These are phyloP conservation scores for Stereocaulon alpinum DNA, from an alignment of 495 filamentous ascomycete genomes.

Conservation along the genomic window DNA sequence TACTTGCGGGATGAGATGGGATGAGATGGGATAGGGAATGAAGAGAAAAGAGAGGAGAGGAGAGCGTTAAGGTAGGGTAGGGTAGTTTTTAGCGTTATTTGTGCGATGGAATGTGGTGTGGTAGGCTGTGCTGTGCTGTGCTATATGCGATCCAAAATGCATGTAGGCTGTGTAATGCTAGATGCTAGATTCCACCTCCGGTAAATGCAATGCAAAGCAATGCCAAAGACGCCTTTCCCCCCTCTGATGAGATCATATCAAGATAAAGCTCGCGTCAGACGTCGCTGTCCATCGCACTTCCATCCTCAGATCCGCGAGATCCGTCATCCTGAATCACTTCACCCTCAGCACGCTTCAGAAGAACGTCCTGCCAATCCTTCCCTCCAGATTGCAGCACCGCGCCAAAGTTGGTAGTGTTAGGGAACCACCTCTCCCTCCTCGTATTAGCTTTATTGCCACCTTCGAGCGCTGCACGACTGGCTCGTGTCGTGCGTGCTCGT, in stretches of 20 bases:
- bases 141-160: background rate
- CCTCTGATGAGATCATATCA: no score
- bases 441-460: conserved; percentile 63
- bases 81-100: no score
- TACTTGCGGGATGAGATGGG: no score
- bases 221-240: no score
- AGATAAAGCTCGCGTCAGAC: background rate
- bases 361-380: conserved; percentile 48
- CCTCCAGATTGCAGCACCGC: conserved; percentile 58
- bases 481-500: conserved; percentile 62
- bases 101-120: no score
- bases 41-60: no score
- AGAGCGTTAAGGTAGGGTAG: no score
- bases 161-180: conserved; percentile 1
- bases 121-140: no score
- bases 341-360: conserved; percentile 21
- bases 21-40: no score
- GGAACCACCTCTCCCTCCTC: conserved; percentile 71
- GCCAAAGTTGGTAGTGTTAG: conserved; percentile 49
- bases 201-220: background rate
- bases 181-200: background rate
- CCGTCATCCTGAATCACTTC: conserved; percentile 18
- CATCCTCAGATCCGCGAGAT: conserved; percentile 6
- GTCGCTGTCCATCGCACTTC: conserved; percentile 10
- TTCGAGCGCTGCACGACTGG: conserved; percentile 73